Evolutionary conservation across 805 yeast species (phyloP).

Genomic region (Yarrowia sp.): DNA sequence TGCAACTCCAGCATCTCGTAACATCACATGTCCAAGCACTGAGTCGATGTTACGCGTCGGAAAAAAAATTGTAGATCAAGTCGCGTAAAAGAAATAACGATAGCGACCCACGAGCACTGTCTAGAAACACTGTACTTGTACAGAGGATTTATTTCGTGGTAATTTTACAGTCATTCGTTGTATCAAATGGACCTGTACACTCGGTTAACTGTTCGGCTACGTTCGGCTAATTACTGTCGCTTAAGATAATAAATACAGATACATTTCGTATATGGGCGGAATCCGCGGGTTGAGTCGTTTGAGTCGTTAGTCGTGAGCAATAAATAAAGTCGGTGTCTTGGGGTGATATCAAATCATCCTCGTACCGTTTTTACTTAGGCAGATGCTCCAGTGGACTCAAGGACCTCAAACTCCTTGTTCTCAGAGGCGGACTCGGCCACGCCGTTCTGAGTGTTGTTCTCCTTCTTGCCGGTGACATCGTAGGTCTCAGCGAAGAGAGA

Average conservation of each 20-base stretch:
- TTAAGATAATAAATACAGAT: slow-evolving; percentile 17
- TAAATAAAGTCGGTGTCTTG: slow-evolving; percentile 28
- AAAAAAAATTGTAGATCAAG: too few species aligned
- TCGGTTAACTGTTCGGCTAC: neutral
- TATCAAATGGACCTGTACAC: neutral
- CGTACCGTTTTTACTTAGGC: slow-evolving; percentile 34
- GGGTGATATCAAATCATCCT: neutral
- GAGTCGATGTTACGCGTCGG: neutral
- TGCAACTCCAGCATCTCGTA: neutral
- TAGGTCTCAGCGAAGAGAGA: slow-evolving; percentile 39
- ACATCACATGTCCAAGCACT: slow-evolving; percentile 10
- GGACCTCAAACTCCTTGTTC: slow-evolving; percentile 38
- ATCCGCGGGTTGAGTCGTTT: slow-evolving; percentile 8
- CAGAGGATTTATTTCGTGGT: too few species aligned
- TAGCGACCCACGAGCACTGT: too few species aligned
- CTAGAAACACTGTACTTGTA: too few species aligned
- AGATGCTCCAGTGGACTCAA: slow-evolving; percentile 37
- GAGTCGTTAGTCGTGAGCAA: slow-evolving; percentile 39
- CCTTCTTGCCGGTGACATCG: slow-evolving; percentile 6
- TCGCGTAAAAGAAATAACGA: too few species aligned
- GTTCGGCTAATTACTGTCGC: too few species aligned
- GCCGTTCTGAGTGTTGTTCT: slow-evolving; percentile 33
- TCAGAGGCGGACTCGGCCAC: slow-evolving; percentile 38
- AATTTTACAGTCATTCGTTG: too few species aligned
- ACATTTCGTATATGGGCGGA: slow-evolving; percentile 25